phyloP scores from a whole-genome alignment of 306 rosid species.

The Erythrophleum fordii region DNA sequence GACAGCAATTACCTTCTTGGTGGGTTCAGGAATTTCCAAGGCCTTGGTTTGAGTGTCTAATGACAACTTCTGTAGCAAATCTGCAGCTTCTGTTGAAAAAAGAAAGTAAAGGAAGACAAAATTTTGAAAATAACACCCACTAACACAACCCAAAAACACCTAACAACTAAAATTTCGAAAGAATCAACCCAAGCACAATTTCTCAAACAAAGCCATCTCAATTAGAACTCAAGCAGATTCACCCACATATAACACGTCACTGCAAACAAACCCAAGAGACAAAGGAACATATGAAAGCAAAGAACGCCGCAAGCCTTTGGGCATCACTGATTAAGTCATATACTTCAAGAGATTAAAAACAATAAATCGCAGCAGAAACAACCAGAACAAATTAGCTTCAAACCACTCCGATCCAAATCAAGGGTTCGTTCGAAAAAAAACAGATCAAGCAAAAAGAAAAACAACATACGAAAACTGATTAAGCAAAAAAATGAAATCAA shows the following conservation, averaged over 20 bases:
- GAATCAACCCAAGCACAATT: background rate
- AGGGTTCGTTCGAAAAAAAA: background rate
- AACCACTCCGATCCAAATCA: slow-evolving; percentile 36
- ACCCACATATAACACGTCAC: background rate
- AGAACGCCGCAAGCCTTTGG: background rate
- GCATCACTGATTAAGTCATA: background rate
- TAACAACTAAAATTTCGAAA: background rate
- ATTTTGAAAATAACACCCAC: background rate
- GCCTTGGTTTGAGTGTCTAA: slow-evolving; percentile 80
- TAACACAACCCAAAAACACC: background rate
- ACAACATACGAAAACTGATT: background rate
- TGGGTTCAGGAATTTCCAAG: slow-evolving; percentile 83
- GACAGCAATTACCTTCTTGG: slow-evolving; percentile 65
- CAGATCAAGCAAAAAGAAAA: slow-evolving; percentile 33
- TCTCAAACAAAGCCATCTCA: background rate
- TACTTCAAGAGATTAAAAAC: background rate
- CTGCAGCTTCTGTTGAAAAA: slow-evolving; percentile 70
- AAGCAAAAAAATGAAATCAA: background rate
- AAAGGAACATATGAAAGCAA: background rate
- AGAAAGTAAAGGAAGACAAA: slow-evolving; percentile 61
- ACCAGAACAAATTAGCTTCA: too few species aligned
- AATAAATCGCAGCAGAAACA: background rate
- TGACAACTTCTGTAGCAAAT: slow-evolving; percentile 86
- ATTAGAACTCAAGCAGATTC: slow-evolving; percentile 2
- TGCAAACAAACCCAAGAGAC: background rate